Evolutionary conservation across 345 rosid genomes (phyloP).

Genomic region (Mallotus nudiflorus): DNA sequence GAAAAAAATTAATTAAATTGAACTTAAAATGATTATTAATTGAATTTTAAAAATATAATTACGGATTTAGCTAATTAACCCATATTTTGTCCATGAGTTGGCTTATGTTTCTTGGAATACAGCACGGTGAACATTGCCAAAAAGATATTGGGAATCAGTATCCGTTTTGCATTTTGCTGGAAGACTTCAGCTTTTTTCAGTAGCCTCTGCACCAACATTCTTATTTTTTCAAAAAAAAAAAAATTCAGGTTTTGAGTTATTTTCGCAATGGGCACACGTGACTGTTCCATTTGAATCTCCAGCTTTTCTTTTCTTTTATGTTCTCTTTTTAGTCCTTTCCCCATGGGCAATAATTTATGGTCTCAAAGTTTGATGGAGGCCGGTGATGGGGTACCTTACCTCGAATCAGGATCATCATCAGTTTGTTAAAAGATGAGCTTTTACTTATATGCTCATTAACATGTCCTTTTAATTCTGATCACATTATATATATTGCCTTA

Average conservation of each 20-base stretch:
- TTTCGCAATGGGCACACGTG: slow-evolving; percentile 19
- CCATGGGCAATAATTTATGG: not conserved
- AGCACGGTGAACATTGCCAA: not conserved
- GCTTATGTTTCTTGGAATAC: not conserved
- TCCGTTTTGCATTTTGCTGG: slow-evolving; percentile 16
- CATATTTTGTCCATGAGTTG: not conserved
- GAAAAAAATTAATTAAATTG: too few relatives aligned
- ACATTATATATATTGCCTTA: too few relatives aligned
- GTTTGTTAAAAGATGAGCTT: not conserved
- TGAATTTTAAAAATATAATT: too few relatives aligned
- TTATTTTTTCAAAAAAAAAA: not conserved
- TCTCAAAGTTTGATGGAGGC: not conserved
- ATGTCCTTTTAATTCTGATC: not conserved
- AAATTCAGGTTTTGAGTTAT: too few relatives aligned
- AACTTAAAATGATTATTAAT: too few relatives aligned
- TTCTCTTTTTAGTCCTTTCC: slow-evolving; percentile 7
- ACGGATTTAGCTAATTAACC: too few relatives aligned
- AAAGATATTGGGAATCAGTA: slow-evolving; percentile 28
- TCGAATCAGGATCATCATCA: not conserved
- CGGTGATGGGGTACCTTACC: slow-evolving; percentile 6
- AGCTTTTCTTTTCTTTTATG: too few relatives aligned
- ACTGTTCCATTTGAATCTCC: slow-evolving; percentile 2
- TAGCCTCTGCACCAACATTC: slow-evolving; percentile 25
- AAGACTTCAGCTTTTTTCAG: slow-evolving; percentile 24
- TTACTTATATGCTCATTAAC: not conserved